Base-by-base conservation (phyloP, 2,329 filamentous ascomycete species). In the Podosphaera aphanis region DNA sequence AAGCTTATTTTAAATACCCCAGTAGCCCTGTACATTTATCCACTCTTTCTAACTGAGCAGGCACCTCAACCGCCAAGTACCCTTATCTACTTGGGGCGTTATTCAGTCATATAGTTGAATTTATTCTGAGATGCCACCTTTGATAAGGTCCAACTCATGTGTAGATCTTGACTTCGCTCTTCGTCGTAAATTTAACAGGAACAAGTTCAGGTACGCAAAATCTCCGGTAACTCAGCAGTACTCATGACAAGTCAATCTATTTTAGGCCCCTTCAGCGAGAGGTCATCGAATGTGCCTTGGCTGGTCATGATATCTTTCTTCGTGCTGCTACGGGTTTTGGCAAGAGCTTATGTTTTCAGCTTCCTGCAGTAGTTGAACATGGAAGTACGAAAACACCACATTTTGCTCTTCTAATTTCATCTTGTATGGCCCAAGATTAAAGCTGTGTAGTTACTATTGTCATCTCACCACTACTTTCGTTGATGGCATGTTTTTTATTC, bases 261-360 rank as follows among this genome's bases (percentile, higher is more conserved):
- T 49, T 16, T 49, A 85, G 84, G 54, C 84, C 85, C 10, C 66
- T 82, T 33, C 88, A 94, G 59, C 75, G 83, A 49, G 85, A 95
- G 56, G 85, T 94, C 47, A 88, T 95, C 46, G 68, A 71, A 48
- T 81, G 83, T 6, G 82, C 83, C 2, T 68, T 94, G 7, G 74
- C 80, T 47, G 80, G 83, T 15, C 70, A 86, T 50, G 88, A 95
- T 77, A 80, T 95, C 38, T 94, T 93, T 57, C 71, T 95, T 1
- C 88, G 94, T 62, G 88, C 88, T 41, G 82, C 82, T 46, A 86
- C 82, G 2, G 83, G 79, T 8, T 94, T 94, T 60, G 88, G 86
- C 37, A 94, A 94, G 62, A 92, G 83, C 57, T 62, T 94, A 45
- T 94, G 88, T 64, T 94, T 88, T 59, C 86, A 94, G 60, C 69